phyloP scores from a whole-genome alignment of 2,329 filamentous ascomycete genomes.

The Didymella arachidicola region DNA sequence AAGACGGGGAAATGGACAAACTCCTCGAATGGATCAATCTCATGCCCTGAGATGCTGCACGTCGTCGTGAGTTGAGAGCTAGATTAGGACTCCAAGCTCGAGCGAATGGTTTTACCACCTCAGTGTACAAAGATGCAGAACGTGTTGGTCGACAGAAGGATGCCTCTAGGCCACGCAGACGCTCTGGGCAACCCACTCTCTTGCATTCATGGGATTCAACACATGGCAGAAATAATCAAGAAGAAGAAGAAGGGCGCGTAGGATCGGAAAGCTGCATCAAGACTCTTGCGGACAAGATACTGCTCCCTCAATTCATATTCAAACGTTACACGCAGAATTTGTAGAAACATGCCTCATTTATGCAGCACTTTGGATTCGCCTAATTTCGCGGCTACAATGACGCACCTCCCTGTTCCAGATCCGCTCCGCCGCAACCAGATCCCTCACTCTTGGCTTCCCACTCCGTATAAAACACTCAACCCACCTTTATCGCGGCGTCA shows the following conservation, averaged over 20 bases:
- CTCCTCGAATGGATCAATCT: neutral
- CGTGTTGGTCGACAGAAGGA: neutral
- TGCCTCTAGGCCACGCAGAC: neutral
- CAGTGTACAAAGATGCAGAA: neutral
- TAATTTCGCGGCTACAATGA: neutral
- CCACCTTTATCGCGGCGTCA: neutral
- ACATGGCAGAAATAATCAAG: neutral
- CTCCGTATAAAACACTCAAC: conserved; percentile 18
- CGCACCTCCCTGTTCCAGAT: conserved; percentile 1
- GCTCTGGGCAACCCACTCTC: neutral
- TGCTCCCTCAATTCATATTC: neutral
- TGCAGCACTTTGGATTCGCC: neutral
- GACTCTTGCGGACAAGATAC: neutral
- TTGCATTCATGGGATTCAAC: neutral
- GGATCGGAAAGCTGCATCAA: neutral
- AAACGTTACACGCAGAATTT: neutral
- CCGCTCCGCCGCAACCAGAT: neutral
- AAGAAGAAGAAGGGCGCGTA: neutral
- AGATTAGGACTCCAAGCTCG: neutral
- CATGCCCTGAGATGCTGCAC: neutral
- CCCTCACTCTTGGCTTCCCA: conserved; percentile 6
- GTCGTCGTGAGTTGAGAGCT: no score
- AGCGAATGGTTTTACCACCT: neutral
- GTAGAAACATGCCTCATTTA: neutral
- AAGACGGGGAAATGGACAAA: neutral